Conservation (phyloP, 2,329 filamentous ascomycete species). For the Harringtonia lauricola region DNA sequence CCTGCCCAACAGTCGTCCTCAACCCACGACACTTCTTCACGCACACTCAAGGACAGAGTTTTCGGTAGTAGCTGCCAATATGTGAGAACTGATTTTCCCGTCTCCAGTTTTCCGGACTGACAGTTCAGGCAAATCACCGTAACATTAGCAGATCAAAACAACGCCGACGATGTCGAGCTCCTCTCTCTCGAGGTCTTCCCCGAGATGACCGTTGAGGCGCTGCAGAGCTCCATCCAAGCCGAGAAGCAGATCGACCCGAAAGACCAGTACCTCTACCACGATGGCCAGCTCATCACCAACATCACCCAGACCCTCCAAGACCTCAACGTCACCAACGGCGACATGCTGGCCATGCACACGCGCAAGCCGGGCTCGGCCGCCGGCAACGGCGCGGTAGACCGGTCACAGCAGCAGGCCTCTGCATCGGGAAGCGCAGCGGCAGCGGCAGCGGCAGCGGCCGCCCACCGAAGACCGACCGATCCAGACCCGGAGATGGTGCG, state of each 20-base stretch:
- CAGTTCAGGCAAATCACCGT: conserved; percentile 72
- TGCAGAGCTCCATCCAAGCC: conserved; percentile 80
- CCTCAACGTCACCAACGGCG: conserved; percentile 72
- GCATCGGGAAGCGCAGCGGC: conserved; percentile 19
- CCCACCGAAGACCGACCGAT: conserved; percentile 11
- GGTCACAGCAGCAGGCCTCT: conserved; percentile 11
- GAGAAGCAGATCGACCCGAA: conserved; percentile 64
- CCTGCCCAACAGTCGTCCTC: too few relatives aligned
- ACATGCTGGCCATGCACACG: conserved; percentile 86
- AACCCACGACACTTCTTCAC: too few relatives aligned
- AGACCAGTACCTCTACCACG: conserved; percentile 80
- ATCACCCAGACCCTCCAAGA: conserved; percentile 73
- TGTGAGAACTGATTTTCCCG: too few relatives aligned
- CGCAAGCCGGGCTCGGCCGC: conserved; percentile 33
- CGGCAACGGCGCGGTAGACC: conserved; percentile 21
- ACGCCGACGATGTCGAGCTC: conserved; percentile 61
- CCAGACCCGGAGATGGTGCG: conserved; percentile 74
- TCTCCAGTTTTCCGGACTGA: background rate
- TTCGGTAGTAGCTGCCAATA: too few relatives aligned
- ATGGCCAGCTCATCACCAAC: conserved; percentile 69
- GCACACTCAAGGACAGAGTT: too few relatives aligned
- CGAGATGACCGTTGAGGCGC: conserved; percentile 71
- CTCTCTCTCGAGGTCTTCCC: conserved; percentile 72
- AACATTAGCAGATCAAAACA: conserved; percentile 61
- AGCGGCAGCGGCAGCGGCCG: conserved; percentile 17